Conservation (phyloP, 805 yeast genomes). For the Grigorovia yakushimaensis region DNA sequence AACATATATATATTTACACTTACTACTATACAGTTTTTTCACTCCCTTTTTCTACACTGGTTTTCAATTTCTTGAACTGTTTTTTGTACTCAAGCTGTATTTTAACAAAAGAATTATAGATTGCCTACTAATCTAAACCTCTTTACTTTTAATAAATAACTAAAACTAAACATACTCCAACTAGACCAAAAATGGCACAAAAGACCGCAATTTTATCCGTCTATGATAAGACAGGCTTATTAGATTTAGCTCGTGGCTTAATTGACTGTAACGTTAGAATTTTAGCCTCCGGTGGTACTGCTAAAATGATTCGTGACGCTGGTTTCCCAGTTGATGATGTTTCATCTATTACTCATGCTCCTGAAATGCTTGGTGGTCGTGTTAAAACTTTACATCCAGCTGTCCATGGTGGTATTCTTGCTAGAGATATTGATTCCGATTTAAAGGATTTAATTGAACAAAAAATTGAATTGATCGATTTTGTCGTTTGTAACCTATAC, state of each 20-base stretch:
- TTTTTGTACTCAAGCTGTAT: no score
- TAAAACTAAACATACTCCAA: no score
- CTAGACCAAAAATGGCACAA: conserved; percentile 4
- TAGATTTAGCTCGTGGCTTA: conserved; percentile 92
- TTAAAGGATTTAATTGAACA: conserved; percentile 78
- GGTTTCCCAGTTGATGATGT: conserved; percentile 98
- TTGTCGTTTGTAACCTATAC: conserved; percentile 92
- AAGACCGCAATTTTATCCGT: conserved; percentile 94
- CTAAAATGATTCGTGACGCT: conserved; percentile 86
- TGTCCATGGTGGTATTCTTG: conserved; percentile 94
- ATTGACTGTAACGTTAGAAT: conserved; percentile 80
- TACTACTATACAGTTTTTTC: neutral
- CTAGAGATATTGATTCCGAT: conserved; percentile 83
- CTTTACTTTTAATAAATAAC: no score
- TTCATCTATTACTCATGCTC: conserved; percentile 89
- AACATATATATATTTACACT: no score
- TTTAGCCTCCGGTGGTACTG: conserved; percentile 96
- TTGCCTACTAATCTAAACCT: no score
- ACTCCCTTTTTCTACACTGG: neutral
- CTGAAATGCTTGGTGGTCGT: conserved; percentile 97
- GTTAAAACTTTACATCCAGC: conserved; percentile 98
- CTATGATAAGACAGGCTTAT: conserved; percentile 90
- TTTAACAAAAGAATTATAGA: no score
- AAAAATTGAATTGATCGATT: conserved; percentile 90
- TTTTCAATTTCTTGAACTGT: neutral